Evolutionary conservation across 768 basidiomycete genomes (phyloP).

Genomic region (Hericium coralloides): DNA sequence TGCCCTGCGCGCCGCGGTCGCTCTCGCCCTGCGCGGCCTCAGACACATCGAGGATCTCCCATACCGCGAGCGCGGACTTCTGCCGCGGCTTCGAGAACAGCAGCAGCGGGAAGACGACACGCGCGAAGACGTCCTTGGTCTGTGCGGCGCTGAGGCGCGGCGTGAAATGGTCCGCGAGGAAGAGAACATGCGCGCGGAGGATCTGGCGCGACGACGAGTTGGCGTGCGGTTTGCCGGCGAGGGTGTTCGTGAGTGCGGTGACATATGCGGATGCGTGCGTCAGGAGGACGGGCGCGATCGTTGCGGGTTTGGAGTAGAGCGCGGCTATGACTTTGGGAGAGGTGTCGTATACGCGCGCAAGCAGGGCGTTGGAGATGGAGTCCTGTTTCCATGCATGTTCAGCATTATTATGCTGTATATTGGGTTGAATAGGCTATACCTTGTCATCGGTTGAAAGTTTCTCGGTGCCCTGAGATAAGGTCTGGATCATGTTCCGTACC

Average conservation of each 20-base stretch:
- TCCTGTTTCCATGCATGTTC: conserved; percentile 27
- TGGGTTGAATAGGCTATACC: conserved; percentile 24
- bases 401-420: not conserved
- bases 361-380: conserved; percentile 52
- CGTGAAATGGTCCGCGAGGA: conserved; percentile 42
- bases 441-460: conserved; percentile 30
- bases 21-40: conserved; percentile 13
- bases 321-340: conserved; percentile 51
- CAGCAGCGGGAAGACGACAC: conserved; percentile 63
- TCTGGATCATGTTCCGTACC: conserved; percentile 46
- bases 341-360: conserved; percentile 62
- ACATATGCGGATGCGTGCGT: conserved; percentile 38
- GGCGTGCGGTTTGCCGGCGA: conserved; percentile 19
- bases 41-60: conserved; percentile 54
- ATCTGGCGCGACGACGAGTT: conserved; percentile 37
- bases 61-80: conserved; percentile 56
- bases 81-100: conserved; percentile 66
- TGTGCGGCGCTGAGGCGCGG: conserved; percentile 17
- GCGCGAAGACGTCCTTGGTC: conserved; percentile 29
- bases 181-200: conserved; percentile 47
- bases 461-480: conserved; percentile 18
- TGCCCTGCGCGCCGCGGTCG: conserved; percentile 6
- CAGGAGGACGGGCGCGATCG: conserved; percentile 37
- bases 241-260: conserved; percentile 28
- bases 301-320: conserved; percentile 48